Percentiles rank a stretch among this genome's conserved stretches.
These are phyloP conservation scores for Boletus rufocinnamomeus DNA, from an alignment of 768 basidiomycete genomes.

Conservation along the genomic window DNA sequence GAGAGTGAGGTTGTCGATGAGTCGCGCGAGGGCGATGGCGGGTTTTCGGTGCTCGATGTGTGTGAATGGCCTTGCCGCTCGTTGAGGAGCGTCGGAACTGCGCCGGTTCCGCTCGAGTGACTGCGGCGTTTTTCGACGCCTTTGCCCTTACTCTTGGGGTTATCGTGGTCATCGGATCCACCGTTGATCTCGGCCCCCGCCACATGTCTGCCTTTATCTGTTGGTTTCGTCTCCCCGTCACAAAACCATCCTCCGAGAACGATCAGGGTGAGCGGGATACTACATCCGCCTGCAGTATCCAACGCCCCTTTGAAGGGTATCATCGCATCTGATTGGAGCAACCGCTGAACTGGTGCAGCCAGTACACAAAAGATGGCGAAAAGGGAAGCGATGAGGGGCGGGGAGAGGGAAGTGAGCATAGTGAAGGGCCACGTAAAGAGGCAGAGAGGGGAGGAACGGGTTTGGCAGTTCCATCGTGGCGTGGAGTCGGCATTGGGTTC, in stretches of 20 bases:
- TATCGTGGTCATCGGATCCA: not conserved
- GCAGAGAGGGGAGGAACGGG: not conserved
- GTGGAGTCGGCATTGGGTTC: not conserved
- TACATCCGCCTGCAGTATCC: constrained; percentile 67
- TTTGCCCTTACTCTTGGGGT: constrained; percentile 12
- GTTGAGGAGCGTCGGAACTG: not conserved
- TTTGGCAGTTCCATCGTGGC: constrained; percentile 10
- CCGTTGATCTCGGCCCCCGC: not conserved
- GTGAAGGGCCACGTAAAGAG: not conserved
- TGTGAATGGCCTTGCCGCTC: not conserved
- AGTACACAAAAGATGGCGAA: constrained; percentile 77
- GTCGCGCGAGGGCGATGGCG: not conserved
- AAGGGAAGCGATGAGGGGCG: constrained; percentile 81
- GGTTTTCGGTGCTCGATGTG: not conserved
- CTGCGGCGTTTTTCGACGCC: not conserved
- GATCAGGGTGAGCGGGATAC: constrained; percentile 86
- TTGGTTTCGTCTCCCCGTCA: constrained; percentile 30
- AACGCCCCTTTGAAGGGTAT: constrained; percentile 70
- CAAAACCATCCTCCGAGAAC: constrained; percentile 95
- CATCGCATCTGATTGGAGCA: constrained; percentile 59
- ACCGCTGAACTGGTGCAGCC: constrained; percentile 70
- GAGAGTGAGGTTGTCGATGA: constrained; percentile 23
- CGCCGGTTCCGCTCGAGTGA: not conserved
- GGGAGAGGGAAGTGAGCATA: constrained; percentile 71
- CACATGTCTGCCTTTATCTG: not conserved